Evolutionary conservation across 148 eudicot genomes (phyloP), one percentile per base, ranked within the genome.

Genomic region (Nepenthes gracilis): DNA sequence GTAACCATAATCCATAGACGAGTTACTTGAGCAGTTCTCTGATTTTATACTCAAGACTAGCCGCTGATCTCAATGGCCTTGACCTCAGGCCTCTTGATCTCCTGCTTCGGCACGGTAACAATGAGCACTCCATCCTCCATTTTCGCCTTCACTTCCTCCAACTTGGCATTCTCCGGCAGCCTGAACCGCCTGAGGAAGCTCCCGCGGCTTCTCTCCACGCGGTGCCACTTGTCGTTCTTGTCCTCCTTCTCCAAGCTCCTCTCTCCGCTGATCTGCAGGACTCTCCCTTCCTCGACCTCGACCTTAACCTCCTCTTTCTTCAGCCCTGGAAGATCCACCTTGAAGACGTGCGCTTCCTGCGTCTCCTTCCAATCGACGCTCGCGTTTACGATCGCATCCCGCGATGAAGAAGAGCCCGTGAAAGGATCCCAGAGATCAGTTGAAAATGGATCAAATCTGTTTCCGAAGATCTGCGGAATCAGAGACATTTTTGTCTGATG

Each of bases 331-430:
- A 23, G 23, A 23, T 23, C 65, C 34, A 55, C 65, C 47, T 51
- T 51, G 65, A 62, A 62, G 6, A 62, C 65, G 65, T 62, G 65
- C 57, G 65, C 55, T 40, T 62, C 65, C 65, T 55, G 65, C 33
- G 65, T 62, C 57, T 62, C 65, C 65, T 51, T 62, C 65, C 65
- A 49, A 55, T 62, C 65, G 45, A 62, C 35, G 43, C 57, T 49
- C 43, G 65, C 57, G 65, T 52, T 52, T 9, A 51, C 65, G 54
- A 62, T 11, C 8, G 48, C 48, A 11, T 6, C 11, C 1, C 8
- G 11, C 8, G 48, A 11, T 49, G 43, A 60, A 15, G 38, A 51
- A 14, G 43, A 47, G 12, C 64, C 64, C 13, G 15, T 9, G 54
- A 60, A 43, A 4, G 64, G 64, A 23, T 60, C 64, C 53, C 53